Conservation (phyloP, 2,329 filamentous ascomycete genomes). For the Aspergillus vadensis region DNA sequence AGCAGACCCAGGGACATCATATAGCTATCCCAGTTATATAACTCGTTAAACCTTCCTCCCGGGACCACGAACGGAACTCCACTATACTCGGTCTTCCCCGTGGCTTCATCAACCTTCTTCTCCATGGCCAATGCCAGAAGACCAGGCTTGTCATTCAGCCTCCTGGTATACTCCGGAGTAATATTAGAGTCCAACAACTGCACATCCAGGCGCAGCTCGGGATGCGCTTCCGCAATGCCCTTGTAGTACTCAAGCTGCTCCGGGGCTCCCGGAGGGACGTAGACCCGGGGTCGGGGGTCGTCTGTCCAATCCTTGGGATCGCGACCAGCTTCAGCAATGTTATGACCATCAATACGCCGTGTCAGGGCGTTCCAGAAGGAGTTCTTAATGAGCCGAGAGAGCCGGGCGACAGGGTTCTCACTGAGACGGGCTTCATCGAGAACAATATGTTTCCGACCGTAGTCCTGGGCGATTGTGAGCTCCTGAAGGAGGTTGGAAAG, state of each 20-base stretch:
- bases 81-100: conserved; percentile 69
- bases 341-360: conserved; percentile 80
- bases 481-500: conserved; percentile 95
- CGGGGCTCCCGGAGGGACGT: conserved; percentile 79
- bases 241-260: conserved; percentile 90
- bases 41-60: conserved; percentile 94
- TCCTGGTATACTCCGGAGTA: conserved; percentile 76
- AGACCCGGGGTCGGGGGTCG: conserved; percentile 87
- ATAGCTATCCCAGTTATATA: conserved; percentile 99
- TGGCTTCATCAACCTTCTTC: conserved; percentile 66
- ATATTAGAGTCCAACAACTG: conserved; percentile 71
- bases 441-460: conserved; percentile 84
- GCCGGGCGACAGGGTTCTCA: conserved; percentile 88
- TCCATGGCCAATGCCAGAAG: conserved; percentile 89
- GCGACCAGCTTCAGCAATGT: conserved; percentile 75
- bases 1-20: conserved; percentile 93
- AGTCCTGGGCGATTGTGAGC: conserved; percentile 86
- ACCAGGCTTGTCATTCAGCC: conserved; percentile 84
- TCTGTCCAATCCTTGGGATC: conserved; percentile 96
- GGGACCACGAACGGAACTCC: conserved; percentile 97
- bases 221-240: conserved; percentile 73
- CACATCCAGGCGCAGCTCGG: conserved; percentile 86
- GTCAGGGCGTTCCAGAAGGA: conserved; percentile 94
- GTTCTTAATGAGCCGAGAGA: conserved; percentile 82
- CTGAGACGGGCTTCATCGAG: conserved; percentile 88